Percentiles rank a stretch among this genome's conserved stretches.
Conservation (phyloP, 495 filamentous ascomycete species). For the Cladorrhinum samala region DNA sequence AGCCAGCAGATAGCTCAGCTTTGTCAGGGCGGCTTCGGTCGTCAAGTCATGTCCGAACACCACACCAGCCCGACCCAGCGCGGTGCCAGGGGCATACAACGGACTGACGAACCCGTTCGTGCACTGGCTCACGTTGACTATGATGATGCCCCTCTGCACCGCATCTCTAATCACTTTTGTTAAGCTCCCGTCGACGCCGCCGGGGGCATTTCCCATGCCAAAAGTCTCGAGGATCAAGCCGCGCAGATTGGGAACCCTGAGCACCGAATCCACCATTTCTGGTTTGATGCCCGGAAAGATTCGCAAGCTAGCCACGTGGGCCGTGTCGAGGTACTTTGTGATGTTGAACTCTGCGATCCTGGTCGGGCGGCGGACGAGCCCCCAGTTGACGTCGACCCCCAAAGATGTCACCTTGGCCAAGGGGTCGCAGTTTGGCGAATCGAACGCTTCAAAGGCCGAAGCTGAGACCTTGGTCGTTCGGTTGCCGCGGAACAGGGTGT, state of each 20-base stretch:
- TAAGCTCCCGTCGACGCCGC: constrained; percentile 73
- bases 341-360: constrained; percentile 68
- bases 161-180: constrained; percentile 74
- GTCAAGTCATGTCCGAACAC: constrained; percentile 93
- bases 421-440: constrained; percentile 74
- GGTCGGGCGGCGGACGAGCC: constrained; percentile 67
- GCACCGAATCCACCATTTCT: constrained; percentile 86
- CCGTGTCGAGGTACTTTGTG: constrained; percentile 72
- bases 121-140: constrained; percentile 95
- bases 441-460: constrained; percentile 80
- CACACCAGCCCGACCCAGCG: constrained; percentile 79
- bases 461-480: constrained; percentile 85
- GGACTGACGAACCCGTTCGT: constrained; percentile 80
- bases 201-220: constrained; percentile 89
- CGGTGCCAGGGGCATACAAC: constrained; percentile 86
- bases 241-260: constrained; percentile 68
- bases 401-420: constrained; percentile 75
- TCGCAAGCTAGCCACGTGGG: constrained; percentile 84
- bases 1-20: constrained; percentile 83
- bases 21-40: constrained; percentile 87
- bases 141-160: constrained; percentile 72
- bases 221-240: constrained; percentile 93
- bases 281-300: constrained; percentile 96
- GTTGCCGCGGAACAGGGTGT: constrained; percentile 88
- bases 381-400: constrained; percentile 79